Conservation (phyloP, 441 rosid species). For the Oxalis stricta region DNA sequence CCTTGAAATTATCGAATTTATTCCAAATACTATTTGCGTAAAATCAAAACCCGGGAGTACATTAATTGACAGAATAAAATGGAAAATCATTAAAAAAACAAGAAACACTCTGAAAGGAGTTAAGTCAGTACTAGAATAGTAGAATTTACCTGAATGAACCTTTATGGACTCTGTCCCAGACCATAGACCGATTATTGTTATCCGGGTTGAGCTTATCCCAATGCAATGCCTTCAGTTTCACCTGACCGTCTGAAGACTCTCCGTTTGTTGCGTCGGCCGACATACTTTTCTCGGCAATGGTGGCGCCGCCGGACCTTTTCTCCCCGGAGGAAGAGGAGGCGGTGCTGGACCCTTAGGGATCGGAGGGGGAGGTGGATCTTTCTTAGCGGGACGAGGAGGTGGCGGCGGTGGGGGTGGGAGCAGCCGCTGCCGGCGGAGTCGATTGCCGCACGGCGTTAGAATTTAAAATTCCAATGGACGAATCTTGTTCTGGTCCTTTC, state of each 20-base stretch:
- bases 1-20: too few relatives aligned
- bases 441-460: constrained; percentile 9
- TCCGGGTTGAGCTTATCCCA: constrained; percentile 87
- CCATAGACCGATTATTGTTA: constrained; percentile 67
- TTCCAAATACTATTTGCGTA: too few relatives aligned
- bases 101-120: too few relatives aligned
- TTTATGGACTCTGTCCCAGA: constrained; percentile 74
- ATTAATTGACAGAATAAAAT: not conserved
- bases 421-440: constrained; percentile 12
- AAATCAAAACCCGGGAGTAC: not conserved
- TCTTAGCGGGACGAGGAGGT: too few relatives aligned
- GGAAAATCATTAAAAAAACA: not conserved
- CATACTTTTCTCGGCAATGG: constrained; percentile 16
- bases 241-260: constrained; percentile 32
- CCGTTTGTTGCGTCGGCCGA: constrained; percentile 7
- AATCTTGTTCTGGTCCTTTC: constrained; percentile 17
- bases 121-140: too few relatives aligned
- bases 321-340: constrained; percentile 15
- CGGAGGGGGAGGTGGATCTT: constrained; percentile 23
- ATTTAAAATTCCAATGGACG: not conserved
- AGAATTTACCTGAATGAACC: constrained; percentile 71
- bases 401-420: constrained; percentile 23
- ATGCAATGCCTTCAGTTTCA: constrained; percentile 79
- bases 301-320: constrained; percentile 11
- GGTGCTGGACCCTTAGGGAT: constrained; percentile 20